Evolutionary conservation across 305 asterid genomes (phyloP).

Genomic region (Ilex paraguariensis): DNA sequence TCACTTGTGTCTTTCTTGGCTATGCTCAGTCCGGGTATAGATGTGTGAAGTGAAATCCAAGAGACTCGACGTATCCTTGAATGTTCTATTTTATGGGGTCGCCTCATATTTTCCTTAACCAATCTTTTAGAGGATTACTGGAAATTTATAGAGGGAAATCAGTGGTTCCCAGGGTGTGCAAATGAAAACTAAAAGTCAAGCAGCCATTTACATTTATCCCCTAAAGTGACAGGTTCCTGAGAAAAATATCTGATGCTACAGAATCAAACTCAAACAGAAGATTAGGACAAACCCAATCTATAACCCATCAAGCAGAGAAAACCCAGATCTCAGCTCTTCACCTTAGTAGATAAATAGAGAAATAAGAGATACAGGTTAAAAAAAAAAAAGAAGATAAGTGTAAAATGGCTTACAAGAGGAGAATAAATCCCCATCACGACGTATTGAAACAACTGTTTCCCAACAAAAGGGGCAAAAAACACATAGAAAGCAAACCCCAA

Average conservation of each 20-base stretch:
- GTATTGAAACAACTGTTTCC: conserved; percentile 75
- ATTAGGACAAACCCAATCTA: neutral
- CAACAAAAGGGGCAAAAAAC: conserved; percentile 98
- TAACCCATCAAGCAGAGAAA: conserved; percentile 13
- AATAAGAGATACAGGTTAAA: conserved; percentile 7
- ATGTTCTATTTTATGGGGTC: too few species aligned
- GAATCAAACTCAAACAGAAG: conserved; percentile 29
- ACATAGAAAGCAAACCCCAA: conserved; percentile 98
- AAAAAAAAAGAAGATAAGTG: conserved; percentile 9
- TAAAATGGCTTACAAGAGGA: conserved; percentile 53
- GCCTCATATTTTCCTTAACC: neutral
- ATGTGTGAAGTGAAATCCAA: conserved; percentile 5
- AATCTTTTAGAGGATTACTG: neutral
- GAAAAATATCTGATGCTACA: conserved; percentile 12
- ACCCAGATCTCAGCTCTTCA: conserved; percentile 40
- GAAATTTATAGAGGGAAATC: neutral
- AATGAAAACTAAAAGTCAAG: conserved; percentile 3
- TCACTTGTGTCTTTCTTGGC: conserved; percentile 13
- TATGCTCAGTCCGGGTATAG: conserved; percentile 1
- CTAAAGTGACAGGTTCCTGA: conserved; percentile 1
- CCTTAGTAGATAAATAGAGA: conserved; percentile 14
- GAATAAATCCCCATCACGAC: conserved; percentile 85
- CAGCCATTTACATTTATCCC: neutral
- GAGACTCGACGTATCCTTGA: too few species aligned
- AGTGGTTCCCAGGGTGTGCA: conserved; percentile 2